Conservation (phyloP, 208 protist species). For the Herpetomonas samuelpessoai region DNA sequence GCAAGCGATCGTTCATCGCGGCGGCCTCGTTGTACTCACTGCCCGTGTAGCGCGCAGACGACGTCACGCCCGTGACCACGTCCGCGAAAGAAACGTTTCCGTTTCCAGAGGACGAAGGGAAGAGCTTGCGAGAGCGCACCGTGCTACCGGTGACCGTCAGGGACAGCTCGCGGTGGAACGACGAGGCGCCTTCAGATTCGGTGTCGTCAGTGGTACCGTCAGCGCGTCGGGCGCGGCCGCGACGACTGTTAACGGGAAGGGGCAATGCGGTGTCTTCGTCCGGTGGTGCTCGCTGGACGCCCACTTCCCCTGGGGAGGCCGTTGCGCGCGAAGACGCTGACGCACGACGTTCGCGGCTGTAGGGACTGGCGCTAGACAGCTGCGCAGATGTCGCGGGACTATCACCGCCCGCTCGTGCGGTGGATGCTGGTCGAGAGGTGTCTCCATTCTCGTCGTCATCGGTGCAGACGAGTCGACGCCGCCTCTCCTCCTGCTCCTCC, state of each 20-base stretch:
- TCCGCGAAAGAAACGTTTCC: not conserved
- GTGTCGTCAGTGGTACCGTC: not conserved
- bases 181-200: not conserved
- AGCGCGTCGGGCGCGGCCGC: not conserved
- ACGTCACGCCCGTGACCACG: not conserved
- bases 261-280: no score
- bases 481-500: not conserved
- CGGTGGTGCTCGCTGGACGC: no score
- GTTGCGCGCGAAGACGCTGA: not conserved
- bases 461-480: not conserved
- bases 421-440: slow-evolving; percentile 23
- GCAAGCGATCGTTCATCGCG: not conserved
- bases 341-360: not conserved
- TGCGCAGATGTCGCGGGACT: not conserved
- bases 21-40: not conserved
- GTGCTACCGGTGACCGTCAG: not conserved
- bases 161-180: not conserved
- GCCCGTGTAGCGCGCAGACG: not conserved
- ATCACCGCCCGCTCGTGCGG: slow-evolving; percentile 3
- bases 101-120: no score
- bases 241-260: no score
- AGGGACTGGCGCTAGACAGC: not conserved
- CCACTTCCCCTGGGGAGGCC: not conserved
- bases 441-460: no score
- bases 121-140: no score